Percentiles rank a stretch among this genome's conserved stretches.
Conservation (phyloP, 2,329 filamentous ascomycete species). For the Aspergillus transmontanensis region DNA sequence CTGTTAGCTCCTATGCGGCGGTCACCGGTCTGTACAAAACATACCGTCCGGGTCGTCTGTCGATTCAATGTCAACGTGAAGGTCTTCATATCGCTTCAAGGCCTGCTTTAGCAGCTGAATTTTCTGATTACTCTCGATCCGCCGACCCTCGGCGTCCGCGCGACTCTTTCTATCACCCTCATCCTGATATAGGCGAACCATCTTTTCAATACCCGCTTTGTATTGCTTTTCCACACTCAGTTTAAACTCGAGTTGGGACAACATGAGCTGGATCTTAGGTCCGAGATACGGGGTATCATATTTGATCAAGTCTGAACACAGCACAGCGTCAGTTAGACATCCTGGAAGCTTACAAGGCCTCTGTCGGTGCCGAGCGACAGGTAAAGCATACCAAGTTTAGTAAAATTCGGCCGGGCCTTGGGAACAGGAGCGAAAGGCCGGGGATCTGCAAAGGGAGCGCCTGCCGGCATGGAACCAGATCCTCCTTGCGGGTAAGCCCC, state of each 20-base stretch:
- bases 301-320: constrained; percentile 82
- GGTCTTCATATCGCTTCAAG: constrained; percentile 92
- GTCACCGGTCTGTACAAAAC: constrained; percentile 1
- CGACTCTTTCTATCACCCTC: constrained; percentile 96
- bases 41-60: constrained; percentile 78
- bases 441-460: constrained; percentile 75
- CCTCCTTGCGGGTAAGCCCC: constrained; percentile 62
- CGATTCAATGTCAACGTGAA: constrained; percentile 89
- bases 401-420: constrained; percentile 84
- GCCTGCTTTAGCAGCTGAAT: constrained; percentile 94
- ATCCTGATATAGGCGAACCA: constrained; percentile 96
- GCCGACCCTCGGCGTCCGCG: constrained; percentile 83
- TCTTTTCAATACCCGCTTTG: constrained; percentile 98
- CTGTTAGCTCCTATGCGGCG: constrained; percentile 29
- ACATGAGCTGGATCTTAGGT: constrained; percentile 97
- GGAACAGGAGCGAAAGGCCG: constrained; percentile 69
- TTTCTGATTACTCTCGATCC: constrained; percentile 96
- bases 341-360: neutral
- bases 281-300: constrained; percentile 95
- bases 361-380: neutral
- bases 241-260: constrained; percentile 98
- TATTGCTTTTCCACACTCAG: constrained; percentile 98
- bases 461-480: constrained; percentile 75
- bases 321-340: constrained; percentile 12
- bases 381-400: constrained; percentile 77